A percentile compares a stretch with the other conserved stretches of the same genome.
Conservation (phyloP, 768 basidiomycete species). For the Phlebiopsis flavidoalba region DNA sequence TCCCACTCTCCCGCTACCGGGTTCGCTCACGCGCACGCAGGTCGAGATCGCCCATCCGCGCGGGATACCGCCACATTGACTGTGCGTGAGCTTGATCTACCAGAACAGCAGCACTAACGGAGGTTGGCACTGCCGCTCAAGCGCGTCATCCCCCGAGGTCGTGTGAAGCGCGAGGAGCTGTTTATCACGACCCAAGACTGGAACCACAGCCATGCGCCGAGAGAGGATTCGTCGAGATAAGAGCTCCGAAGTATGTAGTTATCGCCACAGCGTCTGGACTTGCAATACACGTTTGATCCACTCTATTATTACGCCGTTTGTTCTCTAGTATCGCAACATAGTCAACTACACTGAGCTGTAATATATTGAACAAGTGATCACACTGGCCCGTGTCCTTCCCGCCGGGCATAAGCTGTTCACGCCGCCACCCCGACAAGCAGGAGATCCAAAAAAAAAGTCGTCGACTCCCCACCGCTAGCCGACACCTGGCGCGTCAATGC, state of each 20-base stretch:
- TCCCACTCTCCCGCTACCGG: constrained; percentile 13
- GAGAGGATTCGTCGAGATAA: constrained; percentile 57
- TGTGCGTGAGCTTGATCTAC: constrained; percentile 77
- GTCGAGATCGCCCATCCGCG: constrained; percentile 69
- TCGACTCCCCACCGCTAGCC: constrained; percentile 59
- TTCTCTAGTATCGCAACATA: too few relatives aligned
- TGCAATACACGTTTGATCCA: too few relatives aligned
- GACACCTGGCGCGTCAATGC: constrained; percentile 85
- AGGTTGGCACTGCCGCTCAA: constrained; percentile 70
- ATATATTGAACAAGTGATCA: constrained; percentile 44
- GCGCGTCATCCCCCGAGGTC: constrained; percentile 62
- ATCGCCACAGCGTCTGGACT: too few relatives aligned
- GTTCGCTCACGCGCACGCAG: constrained; percentile 28
- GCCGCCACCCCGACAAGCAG: constrained; percentile 35
- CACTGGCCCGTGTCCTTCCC: constrained; percentile 78
- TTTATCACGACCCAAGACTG: constrained; percentile 83
- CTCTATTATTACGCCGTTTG: too few relatives aligned
- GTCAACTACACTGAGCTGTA: neutral
- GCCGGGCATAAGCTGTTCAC: constrained; percentile 57
- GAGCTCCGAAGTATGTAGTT: too few relatives aligned
- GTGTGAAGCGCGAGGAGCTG: constrained; percentile 75
- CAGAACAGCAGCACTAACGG: constrained; percentile 75
- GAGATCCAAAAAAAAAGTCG: constrained; percentile 43
- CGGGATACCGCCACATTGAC: constrained; percentile 84
- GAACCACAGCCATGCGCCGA: constrained; percentile 72